A percentile compares a stretch with the other conserved stretches of the same genome.
Evolutionary conservation across 495 filamentous ascomycete species (phyloP).

Genomic region (Penicillium goetzii): DNA sequence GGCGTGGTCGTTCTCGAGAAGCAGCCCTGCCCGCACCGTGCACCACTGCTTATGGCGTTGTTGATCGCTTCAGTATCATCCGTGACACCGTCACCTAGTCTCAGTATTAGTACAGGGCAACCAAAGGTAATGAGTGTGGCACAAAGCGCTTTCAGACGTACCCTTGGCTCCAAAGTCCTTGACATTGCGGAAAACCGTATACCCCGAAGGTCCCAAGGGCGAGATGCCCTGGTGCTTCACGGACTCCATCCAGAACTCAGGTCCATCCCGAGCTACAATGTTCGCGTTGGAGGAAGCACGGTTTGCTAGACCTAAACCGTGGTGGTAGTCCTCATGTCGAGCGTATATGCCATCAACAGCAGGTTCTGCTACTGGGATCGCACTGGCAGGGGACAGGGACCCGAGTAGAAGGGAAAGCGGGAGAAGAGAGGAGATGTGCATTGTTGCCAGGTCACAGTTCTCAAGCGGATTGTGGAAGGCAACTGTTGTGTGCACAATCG

Average conservation of each 20-base stretch:
- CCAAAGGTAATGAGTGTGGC: not conserved
- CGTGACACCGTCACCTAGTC: constrained; percentile 31
- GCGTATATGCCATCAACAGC: not conserved
- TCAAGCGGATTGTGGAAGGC: not conserved
- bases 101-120: not conserved
- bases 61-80: constrained; percentile 66
- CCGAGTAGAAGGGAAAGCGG: not conserved
- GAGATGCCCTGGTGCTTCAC: constrained; percentile 10
- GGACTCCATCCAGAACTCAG: constrained; percentile 6
- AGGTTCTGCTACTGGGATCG: not conserved
- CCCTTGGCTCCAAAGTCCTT: constrained; percentile 13
- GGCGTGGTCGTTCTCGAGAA: constrained; percentile 45
- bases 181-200: constrained; percentile 13
- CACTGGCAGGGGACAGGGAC: not conserved
- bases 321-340: not conserved
- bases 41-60: constrained; percentile 46
- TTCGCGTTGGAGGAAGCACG: not conserved
- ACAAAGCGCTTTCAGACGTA: not conserved
- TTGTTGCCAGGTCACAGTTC: not conserved
- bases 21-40: not conserved
- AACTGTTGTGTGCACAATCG: not conserved
- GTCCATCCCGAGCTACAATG: not conserved
- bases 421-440: not conserved
- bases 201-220: constrained; percentile 10
- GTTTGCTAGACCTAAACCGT: not conserved